Conservation (phyloP, 139 green algal species). For the Picocystis salinarum region DNA sequence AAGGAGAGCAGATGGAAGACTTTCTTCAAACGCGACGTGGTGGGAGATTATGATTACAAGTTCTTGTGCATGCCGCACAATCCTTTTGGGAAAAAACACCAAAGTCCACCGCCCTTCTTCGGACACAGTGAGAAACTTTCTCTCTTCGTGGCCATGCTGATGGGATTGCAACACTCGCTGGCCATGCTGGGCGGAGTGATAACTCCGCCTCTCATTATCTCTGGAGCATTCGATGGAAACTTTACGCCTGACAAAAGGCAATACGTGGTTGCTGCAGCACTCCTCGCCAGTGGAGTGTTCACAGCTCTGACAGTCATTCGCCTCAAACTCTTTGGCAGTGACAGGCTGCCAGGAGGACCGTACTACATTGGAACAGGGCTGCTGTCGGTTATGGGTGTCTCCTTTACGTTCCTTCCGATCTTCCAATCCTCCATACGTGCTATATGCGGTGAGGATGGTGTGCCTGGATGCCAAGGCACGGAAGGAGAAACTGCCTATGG, state of each 20-base stretch:
- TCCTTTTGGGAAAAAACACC: neutral
- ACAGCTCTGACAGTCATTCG: too few relatives aligned
- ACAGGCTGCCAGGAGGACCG: too few relatives aligned
- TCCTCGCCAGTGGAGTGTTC: too few relatives aligned
- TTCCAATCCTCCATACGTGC: conserved; percentile 11
- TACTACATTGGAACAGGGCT: conserved; percentile 26
- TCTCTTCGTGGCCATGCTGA: conserved; percentile 30
- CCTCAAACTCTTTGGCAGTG: too few relatives aligned
- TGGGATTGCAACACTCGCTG: conserved; percentile 47
- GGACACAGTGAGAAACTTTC: conserved; percentile 13
- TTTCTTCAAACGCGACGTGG: too few relatives aligned
- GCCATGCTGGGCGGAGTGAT: too few relatives aligned
- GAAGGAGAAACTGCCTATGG: conserved; percentile 33
- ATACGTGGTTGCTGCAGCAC: too few relatives aligned
- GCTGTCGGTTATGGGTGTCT: conserved; percentile 45
- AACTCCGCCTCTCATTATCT: too few relatives aligned
- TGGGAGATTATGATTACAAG: conserved; percentile 8
- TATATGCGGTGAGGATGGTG: neutral
- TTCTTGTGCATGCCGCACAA: conserved; percentile 12
- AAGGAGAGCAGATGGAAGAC: too few relatives aligned
- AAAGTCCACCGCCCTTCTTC: conserved; percentile 18
- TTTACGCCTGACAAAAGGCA: too few relatives aligned
- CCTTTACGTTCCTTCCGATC: conserved; percentile 44
- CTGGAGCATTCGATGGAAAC: too few relatives aligned
- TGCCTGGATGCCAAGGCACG: conserved; percentile 5